A percentile compares a stretch with the other conserved stretches of the same genome.
These are phyloP conservation scores for Inonotus obliquus DNA, from an alignment of 1,284 basidiomycete genomes.

Conservation along the genomic window DNA sequence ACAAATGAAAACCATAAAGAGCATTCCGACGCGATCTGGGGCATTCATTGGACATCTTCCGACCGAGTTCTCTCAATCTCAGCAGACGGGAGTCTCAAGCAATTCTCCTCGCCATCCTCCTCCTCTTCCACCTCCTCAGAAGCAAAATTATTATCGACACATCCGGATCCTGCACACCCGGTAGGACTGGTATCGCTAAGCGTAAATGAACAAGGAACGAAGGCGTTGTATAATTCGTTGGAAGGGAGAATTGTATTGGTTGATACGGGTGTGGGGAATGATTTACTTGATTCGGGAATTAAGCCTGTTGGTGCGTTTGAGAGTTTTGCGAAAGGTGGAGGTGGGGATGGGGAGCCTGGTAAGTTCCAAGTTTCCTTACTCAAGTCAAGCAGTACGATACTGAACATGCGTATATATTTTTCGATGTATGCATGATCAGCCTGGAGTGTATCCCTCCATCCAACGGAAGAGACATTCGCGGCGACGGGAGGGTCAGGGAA, in stretches of 20 bases:
- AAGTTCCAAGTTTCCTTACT: conserved; percentile 29
- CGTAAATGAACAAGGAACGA: conserved; percentile 54
- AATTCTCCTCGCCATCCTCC: conserved; percentile 51
- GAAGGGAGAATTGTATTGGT: conserved; percentile 75
- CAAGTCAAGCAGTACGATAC: not conserved
- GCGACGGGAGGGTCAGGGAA: conserved; percentile 75
- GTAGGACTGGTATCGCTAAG: conserved; percentile 71
- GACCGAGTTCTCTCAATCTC: conserved; percentile 66
- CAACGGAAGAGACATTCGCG: conserved; percentile 66
- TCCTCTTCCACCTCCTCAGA: conserved; percentile 26
- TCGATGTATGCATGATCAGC: conserved; percentile 38
- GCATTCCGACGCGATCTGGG: conserved; percentile 83
- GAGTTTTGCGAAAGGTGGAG: conserved; percentile 49
- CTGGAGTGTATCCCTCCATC: conserved; percentile 79
- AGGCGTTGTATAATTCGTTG: conserved; percentile 70
- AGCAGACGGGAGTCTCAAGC: conserved; percentile 69
- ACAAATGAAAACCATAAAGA: conserved; percentile 38
- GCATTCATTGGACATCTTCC: conserved; percentile 65
- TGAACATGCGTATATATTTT: not conserved
- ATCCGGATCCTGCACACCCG: not conserved
- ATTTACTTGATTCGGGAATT: conserved; percentile 42
- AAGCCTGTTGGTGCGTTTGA: conserved; percentile 49
- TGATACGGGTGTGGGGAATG: conserved; percentile 58
- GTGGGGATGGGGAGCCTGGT: conserved; percentile 63
- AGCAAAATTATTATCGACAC: conserved; percentile 53